Percentiles rank a stretch among this genome's conserved stretches.
These are phyloP conservation scores for Pigoraptor vietnamica DNA, from an alignment of 78 protist genomes.

Conservation along the genomic window DNA sequence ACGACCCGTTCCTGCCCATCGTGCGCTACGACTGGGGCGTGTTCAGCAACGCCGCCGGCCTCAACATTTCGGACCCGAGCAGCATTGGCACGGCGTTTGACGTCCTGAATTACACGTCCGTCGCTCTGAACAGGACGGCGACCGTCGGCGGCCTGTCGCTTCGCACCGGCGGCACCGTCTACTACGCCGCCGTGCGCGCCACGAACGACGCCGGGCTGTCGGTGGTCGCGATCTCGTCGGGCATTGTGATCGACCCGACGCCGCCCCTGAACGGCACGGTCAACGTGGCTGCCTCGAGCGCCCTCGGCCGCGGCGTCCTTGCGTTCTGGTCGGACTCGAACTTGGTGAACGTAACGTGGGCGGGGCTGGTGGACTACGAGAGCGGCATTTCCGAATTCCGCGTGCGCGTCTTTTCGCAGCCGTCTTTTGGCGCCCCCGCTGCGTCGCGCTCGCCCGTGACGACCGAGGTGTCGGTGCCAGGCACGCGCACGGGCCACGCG, in stretches of 20 bases:
- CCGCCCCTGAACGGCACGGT: background rate
- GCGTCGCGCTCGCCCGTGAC: background rate
- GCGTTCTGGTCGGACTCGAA: background rate
- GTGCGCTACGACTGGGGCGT: background rate
- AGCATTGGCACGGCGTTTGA: background rate
- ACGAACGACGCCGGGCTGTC: background rate
- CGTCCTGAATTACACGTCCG: background rate
- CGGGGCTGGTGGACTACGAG: background rate
- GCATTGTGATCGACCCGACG: background rate
- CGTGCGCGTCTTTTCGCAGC: background rate
- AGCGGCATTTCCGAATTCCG: background rate
- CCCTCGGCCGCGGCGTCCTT: background rate
- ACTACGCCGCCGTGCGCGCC: background rate
- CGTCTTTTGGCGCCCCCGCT: background rate
- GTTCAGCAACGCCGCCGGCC: background rate
- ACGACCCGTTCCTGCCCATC: background rate
- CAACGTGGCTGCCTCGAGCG: background rate
- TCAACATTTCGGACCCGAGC: background rate
- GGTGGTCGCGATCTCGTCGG: background rate
- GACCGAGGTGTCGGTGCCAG: background rate
- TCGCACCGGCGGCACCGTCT: background rate
- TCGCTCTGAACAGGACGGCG: background rate
- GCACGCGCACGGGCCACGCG: background rate
- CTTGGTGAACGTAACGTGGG: background rate
- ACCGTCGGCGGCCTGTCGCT: background rate